Evolutionary conservation across 176 grass and related monocot genomes (phyloP), one percentile per base, ranked within the genome.

Genomic region (Cymbopogon citratus): DNA sequence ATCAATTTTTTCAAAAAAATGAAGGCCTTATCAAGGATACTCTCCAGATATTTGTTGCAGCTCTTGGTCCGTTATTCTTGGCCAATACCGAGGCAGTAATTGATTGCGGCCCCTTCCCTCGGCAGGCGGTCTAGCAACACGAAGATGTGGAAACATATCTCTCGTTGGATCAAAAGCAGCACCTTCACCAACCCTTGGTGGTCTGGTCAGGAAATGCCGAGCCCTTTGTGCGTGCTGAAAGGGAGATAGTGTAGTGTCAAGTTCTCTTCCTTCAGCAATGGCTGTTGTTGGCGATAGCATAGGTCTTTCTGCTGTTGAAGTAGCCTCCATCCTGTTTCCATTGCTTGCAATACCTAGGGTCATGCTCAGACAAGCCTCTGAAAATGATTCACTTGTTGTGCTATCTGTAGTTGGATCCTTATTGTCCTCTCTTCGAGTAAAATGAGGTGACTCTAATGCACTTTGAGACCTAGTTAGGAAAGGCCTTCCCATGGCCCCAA

Each of bases 41-140:
- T 95, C 97, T 93, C 97, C 97, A 77, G 97, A 99, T 84, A 99
- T 99, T 91, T 99, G 97, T 16, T 99, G 97, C 80, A 99, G 87
- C 76, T 99, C 97, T 87, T 99, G 92, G 73, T 99, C 97, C 21
- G 97, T 99, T 85, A 99, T 99, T 89, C 97, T 93, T 39, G 97
- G 97, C 97, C 97, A 99, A 88, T 99, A 99, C 25, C 97, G 84
- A 19, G 97, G 97, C 81, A 99, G 97, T 74, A 99, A 88, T 25
- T 99, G 97, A 86, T 91, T 99, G 80, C 93, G 93, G 1, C 91
- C 91, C 76, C 91, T 85, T 78, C 94, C 97, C 43, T 99, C 97
- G 16, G 93, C 89, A 80, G 97, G 97, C 61, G 97, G 97, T 63
- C 97, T 95, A 10, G 93, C 97, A 82, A 99, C 93, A 63, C 97